Conservation (phyloP, 2,329 filamentous ascomycete genomes). For the Plectosphaerella plurivora region DNA sequence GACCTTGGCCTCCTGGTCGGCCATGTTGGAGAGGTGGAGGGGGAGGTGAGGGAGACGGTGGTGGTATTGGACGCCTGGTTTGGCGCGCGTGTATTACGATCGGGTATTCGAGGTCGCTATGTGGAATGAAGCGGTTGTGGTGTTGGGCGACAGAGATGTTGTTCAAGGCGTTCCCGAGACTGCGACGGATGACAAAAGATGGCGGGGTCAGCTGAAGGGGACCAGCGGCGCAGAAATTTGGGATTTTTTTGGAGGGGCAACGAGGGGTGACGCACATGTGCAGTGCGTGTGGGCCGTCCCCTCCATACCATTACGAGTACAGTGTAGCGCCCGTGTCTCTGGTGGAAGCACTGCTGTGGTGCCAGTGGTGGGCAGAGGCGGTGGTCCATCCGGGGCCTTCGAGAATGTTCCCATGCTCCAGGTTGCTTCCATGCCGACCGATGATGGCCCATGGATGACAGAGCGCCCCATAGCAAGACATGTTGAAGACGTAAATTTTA, state of each 20-base stretch:
- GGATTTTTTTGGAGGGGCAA: conserved; percentile 20
- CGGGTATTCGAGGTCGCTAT: too few relatives aligned
- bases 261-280: conserved; percentile 4
- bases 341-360: conserved; percentile 5
- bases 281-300: conserved; percentile 1
- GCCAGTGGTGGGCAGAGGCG: not conserved
- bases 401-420: conserved; percentile 12
- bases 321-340: conserved; percentile 8
- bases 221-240: not conserved
- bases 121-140: not conserved
- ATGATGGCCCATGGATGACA: not conserved
- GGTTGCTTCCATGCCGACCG: not conserved
- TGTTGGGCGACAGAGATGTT: not conserved
- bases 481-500: not conserved
- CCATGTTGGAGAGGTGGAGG: conserved; percentile 30
- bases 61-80: too few relatives aligned
- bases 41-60: not conserved
- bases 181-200: conserved; percentile 3
- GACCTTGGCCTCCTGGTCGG: conserved; percentile 31
- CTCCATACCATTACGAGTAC: conserved; percentile 5
- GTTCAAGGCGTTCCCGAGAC: not conserved
- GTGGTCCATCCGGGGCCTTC: conserved; percentile 3
- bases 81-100: too few relatives aligned
- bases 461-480: too few relatives aligned
- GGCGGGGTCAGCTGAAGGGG: conserved; percentile 10